Percentiles rank a stretch among this genome's conserved stretches.
Conservation (phyloP, 257 asterid genomes). For the Solanum chiquidenum region DNA sequence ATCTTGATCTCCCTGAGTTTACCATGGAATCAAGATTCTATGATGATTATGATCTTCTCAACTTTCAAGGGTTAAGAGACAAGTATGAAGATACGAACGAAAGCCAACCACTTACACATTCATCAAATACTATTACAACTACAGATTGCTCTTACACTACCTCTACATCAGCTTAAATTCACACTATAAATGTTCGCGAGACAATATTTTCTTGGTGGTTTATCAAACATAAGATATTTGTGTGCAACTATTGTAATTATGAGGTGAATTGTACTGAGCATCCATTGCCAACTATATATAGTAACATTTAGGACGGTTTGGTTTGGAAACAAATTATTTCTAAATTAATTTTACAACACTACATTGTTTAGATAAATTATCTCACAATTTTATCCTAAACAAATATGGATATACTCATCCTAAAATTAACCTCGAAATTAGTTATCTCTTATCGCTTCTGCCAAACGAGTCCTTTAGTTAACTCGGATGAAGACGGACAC, state of each 20-base stretch:
- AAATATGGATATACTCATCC: no score
- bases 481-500: background rate
- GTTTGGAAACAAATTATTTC: background rate
- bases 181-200: background rate
- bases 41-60: conserved; percentile 13
- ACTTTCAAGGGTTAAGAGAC: conserved; percentile 33
- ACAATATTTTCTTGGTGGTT: no score
- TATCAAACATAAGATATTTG: no score
- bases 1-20: conserved; percentile 20
- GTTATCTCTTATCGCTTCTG: no score
- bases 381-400: no score
- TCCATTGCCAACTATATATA: background rate
- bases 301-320: background rate
- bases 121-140: background rate
- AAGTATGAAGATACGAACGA: conserved; percentile 16
- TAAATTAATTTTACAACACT: no score
- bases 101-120: background rate
- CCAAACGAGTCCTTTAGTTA: no score
- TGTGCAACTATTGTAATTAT: background rate
- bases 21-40: conserved; percentile 24
- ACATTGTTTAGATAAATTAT: no score
- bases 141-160: background rate
- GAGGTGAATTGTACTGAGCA: background rate
- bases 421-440: no score
- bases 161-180: background rate